These are phyloP conservation scores for Fusarium sp. DNA, from an alignment of 2,329 filamentous ascomycete species.

Conservation along the genomic window DNA sequence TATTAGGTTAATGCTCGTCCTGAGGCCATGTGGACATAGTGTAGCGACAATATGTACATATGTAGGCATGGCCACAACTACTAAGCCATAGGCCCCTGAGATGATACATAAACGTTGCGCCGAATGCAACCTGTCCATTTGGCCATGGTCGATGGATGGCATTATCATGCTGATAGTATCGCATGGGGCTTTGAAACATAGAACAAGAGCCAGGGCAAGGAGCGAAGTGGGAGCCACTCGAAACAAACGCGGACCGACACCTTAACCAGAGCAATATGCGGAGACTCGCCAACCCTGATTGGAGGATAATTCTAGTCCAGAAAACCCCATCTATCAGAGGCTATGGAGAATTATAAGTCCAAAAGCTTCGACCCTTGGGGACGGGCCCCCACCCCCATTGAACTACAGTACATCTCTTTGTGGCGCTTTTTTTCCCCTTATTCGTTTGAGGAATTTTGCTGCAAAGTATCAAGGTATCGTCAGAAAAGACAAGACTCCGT, in stretches of 20 bases:
- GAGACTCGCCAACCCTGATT: constrained; percentile 26
- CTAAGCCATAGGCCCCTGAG: not conserved
- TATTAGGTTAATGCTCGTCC: constrained; percentile 4
- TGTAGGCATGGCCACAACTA: not conserved
- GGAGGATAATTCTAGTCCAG: constrained; percentile 31
- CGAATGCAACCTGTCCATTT: constrained; percentile 15
- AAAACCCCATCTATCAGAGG: constrained; percentile 38
- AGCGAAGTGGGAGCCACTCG: constrained; percentile 7
- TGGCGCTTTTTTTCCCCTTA: constrained; percentile 11
- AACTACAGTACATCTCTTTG: constrained; percentile 8
- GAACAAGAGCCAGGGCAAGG: constrained; percentile 24
- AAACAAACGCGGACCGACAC: constrained; percentile 37
- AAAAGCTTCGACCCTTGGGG: constrained; percentile 21
- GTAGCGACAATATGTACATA: not conserved
- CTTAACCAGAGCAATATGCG: constrained; percentile 28
- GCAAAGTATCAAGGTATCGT: constrained; percentile 5
- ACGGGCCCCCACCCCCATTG: constrained; percentile 25
- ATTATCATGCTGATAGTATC: constrained; percentile 22
- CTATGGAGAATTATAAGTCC: constrained; percentile 42
- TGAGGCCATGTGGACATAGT: not conserved
- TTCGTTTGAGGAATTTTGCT: constrained; percentile 7
- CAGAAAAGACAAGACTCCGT: constrained; percentile 12
- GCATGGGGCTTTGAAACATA: constrained; percentile 45
- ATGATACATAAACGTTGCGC: not conserved
- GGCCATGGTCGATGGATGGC: not conserved